Evolutionary conservation across 2,329 filamentous ascomycete genomes (phyloP).

Genomic region (Colletotrichum somersetense): DNA sequence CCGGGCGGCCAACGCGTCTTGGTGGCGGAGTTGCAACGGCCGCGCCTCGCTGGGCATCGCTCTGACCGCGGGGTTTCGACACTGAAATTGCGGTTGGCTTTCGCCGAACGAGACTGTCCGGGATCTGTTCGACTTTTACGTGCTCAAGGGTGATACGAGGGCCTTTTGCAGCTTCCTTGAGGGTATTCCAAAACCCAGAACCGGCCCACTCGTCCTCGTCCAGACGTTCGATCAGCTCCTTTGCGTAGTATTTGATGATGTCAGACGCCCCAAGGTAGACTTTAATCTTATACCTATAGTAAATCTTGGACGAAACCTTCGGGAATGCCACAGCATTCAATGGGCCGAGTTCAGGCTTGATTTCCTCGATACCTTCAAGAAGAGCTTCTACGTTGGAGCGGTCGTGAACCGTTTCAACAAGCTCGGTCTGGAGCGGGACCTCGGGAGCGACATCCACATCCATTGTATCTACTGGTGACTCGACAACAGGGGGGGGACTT

Average conservation of each 20-base stretch:
- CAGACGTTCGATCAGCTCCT: constrained; percentile 46
- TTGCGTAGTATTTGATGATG: constrained; percentile 54
- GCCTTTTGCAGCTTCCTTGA: constrained; percentile 43
- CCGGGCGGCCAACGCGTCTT: constrained; percentile 48
- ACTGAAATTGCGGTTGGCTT: constrained; percentile 1
- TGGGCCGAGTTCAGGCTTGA: constrained; percentile 46
- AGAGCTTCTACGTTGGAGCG: constrained; percentile 28
- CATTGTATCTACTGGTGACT: constrained; percentile 20
- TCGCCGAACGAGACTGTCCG: constrained; percentile 9
- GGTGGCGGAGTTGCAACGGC: constrained; percentile 25
- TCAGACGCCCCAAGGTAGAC: constrained; percentile 50
- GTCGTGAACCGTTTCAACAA: neutral
- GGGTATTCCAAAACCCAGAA: constrained; percentile 49
- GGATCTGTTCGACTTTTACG: constrained; percentile 24
- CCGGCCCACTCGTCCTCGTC: constrained; percentile 47
- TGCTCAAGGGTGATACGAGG: constrained; percentile 22
- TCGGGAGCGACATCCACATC: constrained; percentile 32
- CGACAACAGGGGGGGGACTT: neutral
- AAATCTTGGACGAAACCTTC: constrained; percentile 52
- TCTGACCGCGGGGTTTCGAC: neutral
- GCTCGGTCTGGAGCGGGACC: neutral
- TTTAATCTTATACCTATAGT: constrained; percentile 52
- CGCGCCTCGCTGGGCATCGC: neutral
- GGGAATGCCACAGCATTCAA: constrained; percentile 33
- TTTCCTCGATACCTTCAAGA: constrained; percentile 46